Percentiles rank a stretch among this genome's conserved stretches.
These are phyloP conservation scores for Camelina sativa DNA, from an alignment of 345 rosid genomes.

Conservation along the genomic window DNA sequence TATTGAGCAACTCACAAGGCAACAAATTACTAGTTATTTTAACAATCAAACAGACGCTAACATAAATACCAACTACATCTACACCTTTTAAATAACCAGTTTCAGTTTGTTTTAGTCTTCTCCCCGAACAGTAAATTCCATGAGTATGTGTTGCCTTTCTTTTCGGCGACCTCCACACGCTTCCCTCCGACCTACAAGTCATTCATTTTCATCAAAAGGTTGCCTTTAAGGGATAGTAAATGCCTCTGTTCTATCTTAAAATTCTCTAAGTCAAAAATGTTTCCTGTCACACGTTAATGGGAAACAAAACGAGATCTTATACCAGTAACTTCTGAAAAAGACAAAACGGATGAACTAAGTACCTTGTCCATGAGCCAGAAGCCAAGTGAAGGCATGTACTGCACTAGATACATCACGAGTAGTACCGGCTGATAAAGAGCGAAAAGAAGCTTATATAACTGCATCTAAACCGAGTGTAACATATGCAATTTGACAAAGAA, in stretches of 20 bases:
- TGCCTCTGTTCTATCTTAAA: slow-evolving; percentile 2
- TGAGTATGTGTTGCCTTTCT: slow-evolving; percentile 79
- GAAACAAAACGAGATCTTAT: neutral
- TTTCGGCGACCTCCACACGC: slow-evolving; percentile 77
- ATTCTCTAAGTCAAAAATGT: neutral
- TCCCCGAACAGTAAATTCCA: slow-evolving; percentile 70
- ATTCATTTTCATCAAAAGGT: neutral
- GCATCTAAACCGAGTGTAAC: neutral
- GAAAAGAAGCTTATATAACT: neutral
- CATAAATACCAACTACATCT: neutral
- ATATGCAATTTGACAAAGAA: slow-evolving; percentile 14
- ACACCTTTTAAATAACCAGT: neutral
- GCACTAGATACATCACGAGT: slow-evolving; percentile 86
- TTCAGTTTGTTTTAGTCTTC: slow-evolving; percentile 67
- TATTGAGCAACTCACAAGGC: neutral
- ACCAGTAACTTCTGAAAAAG: neutral
- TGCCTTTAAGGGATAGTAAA: neutral
- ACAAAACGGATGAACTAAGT: slow-evolving; percentile 31
- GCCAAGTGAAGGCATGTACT: slow-evolving; percentile 84
- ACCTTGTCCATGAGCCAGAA: slow-evolving; percentile 98
- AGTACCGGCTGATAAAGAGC: slow-evolving; percentile 76
- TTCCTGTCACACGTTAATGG: slow-evolving; percentile 9
- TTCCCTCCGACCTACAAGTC: slow-evolving; percentile 68
- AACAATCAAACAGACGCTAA: slow-evolving; percentile 12
- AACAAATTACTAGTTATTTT: neutral